Conservation (phyloP, 2,329 filamentous ascomycete species). For the Pyrenochaeta sp. region DNA sequence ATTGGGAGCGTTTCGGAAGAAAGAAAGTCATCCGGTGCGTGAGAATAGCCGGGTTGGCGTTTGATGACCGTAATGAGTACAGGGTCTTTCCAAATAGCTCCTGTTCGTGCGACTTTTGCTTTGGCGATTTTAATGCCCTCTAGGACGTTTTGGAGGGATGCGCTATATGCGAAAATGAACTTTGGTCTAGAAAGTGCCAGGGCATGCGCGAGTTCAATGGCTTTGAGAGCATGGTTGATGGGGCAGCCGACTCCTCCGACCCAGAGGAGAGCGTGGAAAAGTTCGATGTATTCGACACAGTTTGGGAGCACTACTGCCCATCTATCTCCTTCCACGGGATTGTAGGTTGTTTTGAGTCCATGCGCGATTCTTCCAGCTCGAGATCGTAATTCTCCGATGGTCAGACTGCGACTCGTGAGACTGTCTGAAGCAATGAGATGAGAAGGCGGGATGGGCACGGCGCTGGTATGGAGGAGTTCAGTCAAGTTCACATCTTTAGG, state of each 20-base stretch:
- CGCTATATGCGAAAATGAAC: slow-evolving; percentile 54
- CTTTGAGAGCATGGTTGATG: slow-evolving; percentile 33
- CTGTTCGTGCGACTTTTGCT: slow-evolving; percentile 19
- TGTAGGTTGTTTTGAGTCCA: slow-evolving; percentile 47
- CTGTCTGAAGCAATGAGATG: slow-evolving; percentile 56
- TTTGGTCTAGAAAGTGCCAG: slow-evolving; percentile 54
- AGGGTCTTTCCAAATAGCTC: slow-evolving; percentile 44
- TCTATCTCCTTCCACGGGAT: slow-evolving; percentile 42
- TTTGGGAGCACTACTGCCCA: slow-evolving; percentile 54
- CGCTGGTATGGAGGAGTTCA: slow-evolving; percentile 53
- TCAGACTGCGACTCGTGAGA: slow-evolving; percentile 57
- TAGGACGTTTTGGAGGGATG: slow-evolving; percentile 15
- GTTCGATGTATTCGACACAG: slow-evolving; percentile 56
- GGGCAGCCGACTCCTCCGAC: slow-evolving; percentile 38
- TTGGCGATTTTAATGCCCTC: slow-evolving; percentile 22
- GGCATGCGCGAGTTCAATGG: slow-evolving; percentile 30
- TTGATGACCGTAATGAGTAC: slow-evolving; percentile 46
- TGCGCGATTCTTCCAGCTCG: slow-evolving; percentile 54
- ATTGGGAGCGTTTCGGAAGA: slow-evolving; percentile 9
- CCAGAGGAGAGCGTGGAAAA: slow-evolving; percentile 52
- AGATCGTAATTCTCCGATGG: slow-evolving; percentile 54
- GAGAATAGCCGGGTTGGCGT: slow-evolving; percentile 8
- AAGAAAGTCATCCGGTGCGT: slow-evolving; percentile 20
- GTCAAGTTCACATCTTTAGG: slow-evolving; percentile 55
- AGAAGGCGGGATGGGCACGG: slow-evolving; percentile 50